Percentiles rank a stretch among this genome's conserved stretches.
phyloP scores from a whole-genome alignment of 305 asterid species.

The Fraxinus sp. region DNA sequence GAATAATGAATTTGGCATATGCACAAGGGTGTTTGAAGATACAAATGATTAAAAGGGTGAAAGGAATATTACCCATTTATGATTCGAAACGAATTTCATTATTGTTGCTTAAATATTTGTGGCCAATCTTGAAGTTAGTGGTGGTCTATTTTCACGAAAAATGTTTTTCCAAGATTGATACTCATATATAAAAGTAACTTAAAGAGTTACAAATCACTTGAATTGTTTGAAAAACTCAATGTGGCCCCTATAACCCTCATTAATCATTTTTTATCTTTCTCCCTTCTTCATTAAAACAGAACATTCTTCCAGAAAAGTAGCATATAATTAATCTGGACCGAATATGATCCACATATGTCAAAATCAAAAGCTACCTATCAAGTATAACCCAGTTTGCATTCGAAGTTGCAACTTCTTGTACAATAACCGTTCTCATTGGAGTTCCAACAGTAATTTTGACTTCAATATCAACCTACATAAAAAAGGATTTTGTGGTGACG shows the following conservation, averaged over 20 bases:
- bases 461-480: constrained; percentile 64
- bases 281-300: not conserved
- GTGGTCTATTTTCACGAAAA: not conserved
- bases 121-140: not conserved
- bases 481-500: constrained; percentile 5
- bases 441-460: constrained; percentile 77
- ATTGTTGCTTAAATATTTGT: not conserved
- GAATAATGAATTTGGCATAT: not conserved
- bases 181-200: not conserved
- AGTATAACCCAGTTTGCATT: constrained; percentile 63
- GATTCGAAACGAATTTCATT: not conserved
- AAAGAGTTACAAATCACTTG: not conserved
- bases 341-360: constrained; percentile 1
- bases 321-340: not conserved
- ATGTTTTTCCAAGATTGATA: not conserved
- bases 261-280: not conserved
- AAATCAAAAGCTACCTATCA: constrained; percentile 55
- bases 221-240: not conserved
- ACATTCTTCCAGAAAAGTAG: not conserved
- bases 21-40: not conserved
- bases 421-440: constrained; percentile 56
- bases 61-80: not conserved
- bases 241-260: not conserved
- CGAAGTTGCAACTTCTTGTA: constrained; percentile 55
- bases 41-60: not conserved